Conservation (phyloP, 2,329 filamentous ascomycete genomes). For the Alternaria consortialis region DNA sequence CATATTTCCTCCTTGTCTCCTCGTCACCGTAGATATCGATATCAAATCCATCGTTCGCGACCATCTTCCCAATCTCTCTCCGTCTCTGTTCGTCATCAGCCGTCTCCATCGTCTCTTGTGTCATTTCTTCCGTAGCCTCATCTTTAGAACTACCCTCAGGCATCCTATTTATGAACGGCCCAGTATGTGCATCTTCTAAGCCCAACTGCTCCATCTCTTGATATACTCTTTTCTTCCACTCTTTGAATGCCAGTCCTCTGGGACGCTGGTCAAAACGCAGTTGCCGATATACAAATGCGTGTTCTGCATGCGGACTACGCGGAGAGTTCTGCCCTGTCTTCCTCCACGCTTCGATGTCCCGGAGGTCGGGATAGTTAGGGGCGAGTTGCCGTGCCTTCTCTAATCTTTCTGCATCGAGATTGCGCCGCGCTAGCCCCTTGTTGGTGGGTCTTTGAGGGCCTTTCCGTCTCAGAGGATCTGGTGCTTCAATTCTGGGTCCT, state of each 20-base stretch:
- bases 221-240: neutral
- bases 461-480: neutral
- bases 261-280: neutral
- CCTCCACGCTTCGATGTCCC: neutral
- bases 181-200: neutral
- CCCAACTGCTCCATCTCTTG: conserved; percentile 1
- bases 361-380: neutral
- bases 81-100: neutral
- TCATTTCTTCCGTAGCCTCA: neutral
- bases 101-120: neutral
- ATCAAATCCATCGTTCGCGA: conserved; percentile 8
- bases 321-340: neutral
- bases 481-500: neutral
- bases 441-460: neutral
- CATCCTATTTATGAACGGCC: neutral
- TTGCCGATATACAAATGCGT: neutral
- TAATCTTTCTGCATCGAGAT: neutral
- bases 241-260: neutral
- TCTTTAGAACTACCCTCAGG: neutral
- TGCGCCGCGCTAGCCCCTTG: neutral
- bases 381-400: neutral
- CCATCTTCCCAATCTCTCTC: neutral
- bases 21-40: conserved; percentile 13
- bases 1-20: conserved; percentile 11
- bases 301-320: neutral